phyloP scores from a whole-genome alignment of 805 yeast species.

The Wickerhamiella australiensis region DNA sequence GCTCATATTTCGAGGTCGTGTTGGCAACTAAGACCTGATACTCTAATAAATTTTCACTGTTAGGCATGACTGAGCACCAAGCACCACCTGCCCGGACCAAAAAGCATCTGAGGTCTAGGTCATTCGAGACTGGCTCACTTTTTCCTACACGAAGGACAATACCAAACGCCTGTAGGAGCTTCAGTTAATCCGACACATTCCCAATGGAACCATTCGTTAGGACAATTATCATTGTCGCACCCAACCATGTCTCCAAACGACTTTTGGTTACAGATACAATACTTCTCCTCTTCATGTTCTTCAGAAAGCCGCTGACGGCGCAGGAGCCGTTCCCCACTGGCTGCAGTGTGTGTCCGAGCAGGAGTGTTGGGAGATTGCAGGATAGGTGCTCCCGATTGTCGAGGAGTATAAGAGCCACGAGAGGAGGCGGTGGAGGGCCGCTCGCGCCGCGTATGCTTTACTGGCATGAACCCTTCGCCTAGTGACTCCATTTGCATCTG shows the following conservation, averaged over 20 bases:
- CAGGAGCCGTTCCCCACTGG: slow-evolving; percentile 21
- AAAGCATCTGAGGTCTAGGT: too few species aligned
- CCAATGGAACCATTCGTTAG: slow-evolving; percentile 92
- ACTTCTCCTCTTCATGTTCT: slow-evolving; percentile 50
- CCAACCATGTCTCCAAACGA: slow-evolving; percentile 96
- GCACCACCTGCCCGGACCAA: too few species aligned
- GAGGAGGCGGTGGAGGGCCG: background rate
- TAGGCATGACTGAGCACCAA: too few species aligned
- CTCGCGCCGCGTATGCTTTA: background rate
- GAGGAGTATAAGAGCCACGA: background rate
- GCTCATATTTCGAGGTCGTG: too few species aligned
- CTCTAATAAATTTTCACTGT: too few species aligned
- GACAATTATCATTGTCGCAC: slow-evolving; percentile 83
- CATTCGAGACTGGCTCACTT: background rate
- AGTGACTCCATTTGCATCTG: background rate
- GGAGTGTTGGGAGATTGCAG: background rate
- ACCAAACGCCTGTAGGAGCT: slow-evolving; percentile 92
- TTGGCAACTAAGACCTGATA: too few species aligned
- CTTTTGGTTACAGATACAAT: slow-evolving; percentile 88
- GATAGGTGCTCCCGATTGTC: background rate
- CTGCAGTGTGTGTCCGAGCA: slow-evolving; percentile 4
- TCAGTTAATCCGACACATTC: slow-evolving; percentile 80
- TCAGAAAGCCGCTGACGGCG: slow-evolving; percentile 20
- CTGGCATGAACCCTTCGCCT: slow-evolving; percentile 5
- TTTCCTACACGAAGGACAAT: slow-evolving; percentile 67